A percentile compares a stretch with the other conserved stretches of the same genome.
phyloP scores from a whole-genome alignment of 257 asterid genomes.

The Solanum megistacrolobum region DNA sequence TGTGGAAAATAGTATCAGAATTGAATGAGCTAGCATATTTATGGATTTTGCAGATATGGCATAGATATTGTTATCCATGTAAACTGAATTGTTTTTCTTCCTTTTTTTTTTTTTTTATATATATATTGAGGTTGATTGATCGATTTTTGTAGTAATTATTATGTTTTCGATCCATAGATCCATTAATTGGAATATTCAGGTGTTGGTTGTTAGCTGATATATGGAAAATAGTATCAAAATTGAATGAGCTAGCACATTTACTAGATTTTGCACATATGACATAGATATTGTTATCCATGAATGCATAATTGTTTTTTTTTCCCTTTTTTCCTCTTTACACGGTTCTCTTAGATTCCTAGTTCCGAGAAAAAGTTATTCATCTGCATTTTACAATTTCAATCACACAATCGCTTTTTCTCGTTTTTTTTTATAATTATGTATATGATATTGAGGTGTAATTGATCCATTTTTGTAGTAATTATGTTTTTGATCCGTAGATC shows the following conservation, averaged over 20 bases:
- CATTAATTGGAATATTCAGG: not conserved
- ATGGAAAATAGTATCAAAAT: not conserved
- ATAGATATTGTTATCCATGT: not conserved
- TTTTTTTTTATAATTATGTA: no score
- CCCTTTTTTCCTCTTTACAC: not conserved
- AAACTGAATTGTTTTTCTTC: not conserved
- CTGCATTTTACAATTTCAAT: not conserved
- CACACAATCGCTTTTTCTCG: not conserved
- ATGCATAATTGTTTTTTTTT: not conserved
- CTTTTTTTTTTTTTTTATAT: no score
- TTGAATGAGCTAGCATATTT: not conserved
- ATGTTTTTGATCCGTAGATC: not conserved
- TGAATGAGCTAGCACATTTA: not conserved
- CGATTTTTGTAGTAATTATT: not conserved
- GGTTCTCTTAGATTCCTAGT: not conserved
- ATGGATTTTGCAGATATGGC: not conserved
- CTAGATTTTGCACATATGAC: not conserved
- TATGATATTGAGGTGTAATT: not conserved
- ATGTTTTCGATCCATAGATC: not conserved
- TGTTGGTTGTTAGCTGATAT: not conserved
- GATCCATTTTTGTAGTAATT: not conserved
- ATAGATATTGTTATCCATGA: not conserved
- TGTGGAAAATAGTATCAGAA: not conserved
- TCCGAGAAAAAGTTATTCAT: not conserved
- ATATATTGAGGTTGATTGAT: not conserved